These are phyloP conservation scores for Paramecium octaurelia DNA, from an alignment of 73 alveolate genomes.

Conservation along the genomic window DNA sequence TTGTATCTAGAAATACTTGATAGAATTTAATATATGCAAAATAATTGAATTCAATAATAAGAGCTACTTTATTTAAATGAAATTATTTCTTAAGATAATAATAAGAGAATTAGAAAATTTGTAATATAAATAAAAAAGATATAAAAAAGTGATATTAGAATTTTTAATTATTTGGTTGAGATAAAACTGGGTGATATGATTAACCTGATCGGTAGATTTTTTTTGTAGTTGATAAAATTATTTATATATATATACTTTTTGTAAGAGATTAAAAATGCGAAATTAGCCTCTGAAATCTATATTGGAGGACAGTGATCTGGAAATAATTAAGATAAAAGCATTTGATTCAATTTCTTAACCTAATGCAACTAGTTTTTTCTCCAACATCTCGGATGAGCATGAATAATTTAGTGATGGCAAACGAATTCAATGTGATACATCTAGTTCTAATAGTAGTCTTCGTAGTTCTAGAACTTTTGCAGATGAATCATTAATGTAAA, in stretches of 20 bases:
- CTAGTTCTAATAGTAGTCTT: neutral
- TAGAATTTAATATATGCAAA: too few relatives aligned
- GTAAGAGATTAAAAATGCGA: neutral
- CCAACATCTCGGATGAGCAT: neutral
- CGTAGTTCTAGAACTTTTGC: neutral
- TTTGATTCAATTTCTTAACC: neutral
- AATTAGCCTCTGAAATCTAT: neutral
- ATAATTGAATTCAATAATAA: too few relatives aligned
- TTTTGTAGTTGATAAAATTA: neutral
- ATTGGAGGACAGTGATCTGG: neutral
- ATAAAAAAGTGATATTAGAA: too few relatives aligned
- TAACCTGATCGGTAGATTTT: too few relatives aligned
- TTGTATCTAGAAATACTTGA: too few relatives aligned
- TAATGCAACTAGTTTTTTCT: neutral
- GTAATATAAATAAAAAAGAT: too few relatives aligned
- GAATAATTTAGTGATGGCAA: neutral
- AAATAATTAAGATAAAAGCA: neutral
- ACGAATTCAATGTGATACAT: neutral
- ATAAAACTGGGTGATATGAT: neutral
- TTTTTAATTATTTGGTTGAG: too few relatives aligned
- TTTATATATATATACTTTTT: neutral
- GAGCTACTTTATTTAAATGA: too few relatives aligned
- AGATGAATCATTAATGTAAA: neutral
- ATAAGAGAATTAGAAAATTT: too few relatives aligned
- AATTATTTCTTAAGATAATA: too few relatives aligned